These are phyloP conservation scores for Blyttiomyces sp. DNA, from an alignment of 371 early-diverging fungal genomes.

Conservation along the genomic window DNA sequence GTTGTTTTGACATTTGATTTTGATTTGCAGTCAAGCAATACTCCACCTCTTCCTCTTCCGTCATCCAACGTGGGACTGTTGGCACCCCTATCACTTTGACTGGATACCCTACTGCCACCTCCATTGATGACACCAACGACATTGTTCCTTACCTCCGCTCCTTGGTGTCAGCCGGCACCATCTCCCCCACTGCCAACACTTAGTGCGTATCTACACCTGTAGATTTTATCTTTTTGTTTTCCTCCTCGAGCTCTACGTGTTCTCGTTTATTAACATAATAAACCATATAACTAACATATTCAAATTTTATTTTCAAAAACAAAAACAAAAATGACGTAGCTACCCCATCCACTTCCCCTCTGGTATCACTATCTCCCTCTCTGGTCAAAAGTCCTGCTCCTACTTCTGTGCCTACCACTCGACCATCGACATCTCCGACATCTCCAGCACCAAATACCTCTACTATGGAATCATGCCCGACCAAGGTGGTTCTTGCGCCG, in stretches of 20 bases:
- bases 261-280: too few relatives aligned
- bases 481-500: conserved; percentile 6
- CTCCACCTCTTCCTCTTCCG: neutral
- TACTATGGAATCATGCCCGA: conserved; percentile 36
- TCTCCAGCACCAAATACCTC: conserved; percentile 11
- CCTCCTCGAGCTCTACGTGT: too few relatives aligned
- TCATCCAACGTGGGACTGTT: neutral
- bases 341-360: conserved; percentile 33
- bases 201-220: conserved; percentile 3
- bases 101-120: neutral
- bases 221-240: too few relatives aligned
- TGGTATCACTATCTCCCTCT: conserved; percentile 4
- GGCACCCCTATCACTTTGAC: neutral
- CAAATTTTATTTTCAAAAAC: too few relatives aligned
- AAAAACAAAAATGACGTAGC: conserved; percentile 12
- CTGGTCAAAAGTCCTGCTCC: conserved; percentile 7
- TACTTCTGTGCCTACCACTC: conserved; percentile 22
- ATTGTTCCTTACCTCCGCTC: conserved; percentile 5
- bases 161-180: conserved; percentile 12
- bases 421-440: conserved; percentile 13
- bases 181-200: conserved; percentile 8
- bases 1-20: neutral
- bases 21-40: neutral
- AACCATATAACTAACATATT: too few relatives aligned
- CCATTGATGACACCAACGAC: conserved; percentile 1